Evolutionary conservation across 805 yeast species (phyloP), one percentile per base, ranked within the genome.

Genomic region (Sugiyamaella qingdaonensis): DNA sequence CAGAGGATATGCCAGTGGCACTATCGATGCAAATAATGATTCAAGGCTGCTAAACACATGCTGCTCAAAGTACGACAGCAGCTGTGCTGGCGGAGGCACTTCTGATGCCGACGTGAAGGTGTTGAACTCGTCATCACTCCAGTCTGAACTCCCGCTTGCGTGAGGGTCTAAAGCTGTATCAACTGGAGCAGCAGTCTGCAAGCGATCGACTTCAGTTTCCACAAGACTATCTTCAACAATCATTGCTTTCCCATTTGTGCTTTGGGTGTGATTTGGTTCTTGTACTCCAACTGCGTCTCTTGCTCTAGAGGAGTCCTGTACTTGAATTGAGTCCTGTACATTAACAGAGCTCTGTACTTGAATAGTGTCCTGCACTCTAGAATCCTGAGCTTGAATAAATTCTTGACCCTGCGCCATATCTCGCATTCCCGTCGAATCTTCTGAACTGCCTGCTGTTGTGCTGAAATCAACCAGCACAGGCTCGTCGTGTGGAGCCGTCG

Each of bases 1-100:
- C 19, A 60, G 46, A 1, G 61, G 39, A 33, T 58, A 62, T 7
- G 58, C 32, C 18, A 63, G 56, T 1, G 63, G 59, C 8, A 55
- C 52, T 24, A 63, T 54, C 9, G 52, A 31, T 1, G 35, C 36
- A 8, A 61, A 48, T 27, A 63, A 43, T 7, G 43, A 41, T 16
- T 58, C 55, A n/a, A 58, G 43, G 1, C 49, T 16, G 5, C 56
- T 57, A 11, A 61, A 39, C 10, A 58, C 58, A 19, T 67, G 62
- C 48, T 57, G 58, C 7, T 51, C 62, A 1, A 55, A 62, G 1
- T 13, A 57, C 1, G 21, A 16, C 4, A 55, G 53, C 2, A 54
- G 49, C 2, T 58, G 64, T 39, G 58, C 68, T 10, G 74, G 68
- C 13, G 66, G 64, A 4, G 70, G 69, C 27, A 53, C 48, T n/a